Evolutionary conservation across 176 grass and related monocot genomes (phyloP).

Genomic region (Guadua angustifolia): DNA sequence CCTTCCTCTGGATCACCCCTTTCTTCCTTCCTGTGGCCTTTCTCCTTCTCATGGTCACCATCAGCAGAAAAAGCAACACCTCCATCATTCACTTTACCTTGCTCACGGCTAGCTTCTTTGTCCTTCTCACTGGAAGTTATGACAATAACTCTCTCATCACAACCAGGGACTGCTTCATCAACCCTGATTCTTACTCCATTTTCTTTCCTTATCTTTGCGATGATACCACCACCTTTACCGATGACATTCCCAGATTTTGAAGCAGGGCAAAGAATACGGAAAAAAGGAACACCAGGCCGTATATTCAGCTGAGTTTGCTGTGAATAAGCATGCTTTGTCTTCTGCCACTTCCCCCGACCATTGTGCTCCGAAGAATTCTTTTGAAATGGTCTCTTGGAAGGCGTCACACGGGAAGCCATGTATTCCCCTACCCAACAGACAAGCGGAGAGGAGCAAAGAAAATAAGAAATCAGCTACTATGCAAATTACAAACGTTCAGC

Average conservation of each 20-base stretch:
- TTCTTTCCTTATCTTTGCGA: constrained; percentile 75
- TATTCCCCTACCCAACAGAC: constrained; percentile 4
- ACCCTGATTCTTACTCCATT: constrained; percentile 75
- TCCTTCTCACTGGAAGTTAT: constrained; percentile 59
- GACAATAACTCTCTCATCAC: constrained; percentile 76
- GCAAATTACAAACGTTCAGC: not conserved
- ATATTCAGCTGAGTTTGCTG: constrained; percentile 53
- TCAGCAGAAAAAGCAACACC: constrained; percentile 29
- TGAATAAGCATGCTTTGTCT: constrained; percentile 48
- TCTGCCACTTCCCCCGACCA: constrained; percentile 71
- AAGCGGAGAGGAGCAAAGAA: not conserved
- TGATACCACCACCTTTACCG: constrained; percentile 74
- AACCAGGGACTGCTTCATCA: constrained; percentile 62
- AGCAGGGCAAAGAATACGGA: constrained; percentile 78
- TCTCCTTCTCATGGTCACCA: constrained; percentile 41
- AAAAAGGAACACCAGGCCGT: constrained; percentile 49
- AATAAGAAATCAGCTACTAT: not conserved
- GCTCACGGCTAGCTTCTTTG: constrained; percentile 38
- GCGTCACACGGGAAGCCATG: constrained; percentile 64
- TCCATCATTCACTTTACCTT: constrained; percentile 40
- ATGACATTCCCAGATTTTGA: constrained; percentile 85
- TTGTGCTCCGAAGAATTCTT: constrained; percentile 53
- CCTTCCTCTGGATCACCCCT: constrained; percentile 32
- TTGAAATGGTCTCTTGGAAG: constrained; percentile 81
- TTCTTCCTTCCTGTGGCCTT: constrained; percentile 40